A percentile compares a stretch with the other conserved stretches of the same genome.
phyloP scores from a whole-genome alignment of 2,329 filamentous ascomycete species.

The Aspergillus quadricinctus region DNA sequence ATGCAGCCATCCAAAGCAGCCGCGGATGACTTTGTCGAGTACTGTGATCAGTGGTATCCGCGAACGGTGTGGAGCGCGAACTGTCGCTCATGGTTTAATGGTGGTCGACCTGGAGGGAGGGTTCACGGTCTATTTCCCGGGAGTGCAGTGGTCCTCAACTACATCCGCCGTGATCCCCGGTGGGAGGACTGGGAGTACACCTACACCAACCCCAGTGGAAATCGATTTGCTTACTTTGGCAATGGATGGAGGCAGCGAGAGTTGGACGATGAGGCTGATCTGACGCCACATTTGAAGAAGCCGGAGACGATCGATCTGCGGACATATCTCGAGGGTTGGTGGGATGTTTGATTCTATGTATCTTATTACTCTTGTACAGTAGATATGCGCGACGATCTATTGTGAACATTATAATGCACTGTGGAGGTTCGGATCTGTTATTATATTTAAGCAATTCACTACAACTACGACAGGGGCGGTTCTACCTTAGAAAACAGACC shows the following conservation, averaged over 20 bases:
- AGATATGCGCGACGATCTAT: neutral
- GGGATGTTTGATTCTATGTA: conserved; percentile 43
- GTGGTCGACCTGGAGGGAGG: conserved; percentile 56
- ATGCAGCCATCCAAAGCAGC: conserved; percentile 56
- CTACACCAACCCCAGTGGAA: conserved; percentile 41
- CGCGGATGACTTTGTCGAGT: conserved; percentile 52
- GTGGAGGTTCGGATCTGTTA: no score
- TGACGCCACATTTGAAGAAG: conserved; percentile 60
- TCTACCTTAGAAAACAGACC: no score
- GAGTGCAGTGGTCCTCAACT: conserved; percentile 59
- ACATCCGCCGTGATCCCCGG: conserved; percentile 52
- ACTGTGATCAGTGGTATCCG: conserved; percentile 48
- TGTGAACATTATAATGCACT: no score
- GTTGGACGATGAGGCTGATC: conserved; percentile 50
- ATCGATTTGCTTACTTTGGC: conserved; percentile 56
- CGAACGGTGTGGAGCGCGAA: conserved; percentile 50
- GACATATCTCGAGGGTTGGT: conserved; percentile 66
- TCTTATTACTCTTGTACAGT: neutral
- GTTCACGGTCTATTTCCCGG: conserved; percentile 69
- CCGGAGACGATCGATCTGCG: conserved; percentile 56
- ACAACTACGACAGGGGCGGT: no score
- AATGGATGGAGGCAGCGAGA: conserved; percentile 64
- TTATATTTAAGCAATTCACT: no score
- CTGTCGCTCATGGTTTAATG: conserved; percentile 70
- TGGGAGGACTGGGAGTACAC: conserved; percentile 59